phyloP scores from a whole-genome alignment of 2,329 filamentous ascomycete species.

The Knufia petricola region DNA sequence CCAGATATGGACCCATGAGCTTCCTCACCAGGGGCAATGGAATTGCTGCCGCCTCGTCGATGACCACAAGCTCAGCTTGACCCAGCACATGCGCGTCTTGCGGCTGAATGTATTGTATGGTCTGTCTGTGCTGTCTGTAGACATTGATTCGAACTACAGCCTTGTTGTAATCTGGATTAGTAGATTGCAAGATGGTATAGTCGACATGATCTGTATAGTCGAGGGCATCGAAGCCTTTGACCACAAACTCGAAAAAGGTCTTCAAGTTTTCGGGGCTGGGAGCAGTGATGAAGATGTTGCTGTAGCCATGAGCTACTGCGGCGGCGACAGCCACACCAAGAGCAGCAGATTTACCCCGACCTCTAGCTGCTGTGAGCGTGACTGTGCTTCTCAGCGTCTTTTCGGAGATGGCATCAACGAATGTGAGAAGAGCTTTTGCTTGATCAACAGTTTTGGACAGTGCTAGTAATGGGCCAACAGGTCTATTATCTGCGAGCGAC shows the following conservation, averaged over 20 bases:
- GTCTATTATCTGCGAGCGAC: conserved; percentile 71
- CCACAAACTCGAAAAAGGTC: conserved; percentile 94
- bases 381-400: conserved; percentile 93
- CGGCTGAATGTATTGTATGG: conserved; percentile 95
- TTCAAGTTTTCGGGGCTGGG: conserved; percentile 97
- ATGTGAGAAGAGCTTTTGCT: conserved; percentile 91
- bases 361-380: conserved; percentile 82
- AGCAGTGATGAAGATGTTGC: conserved; percentile 98
- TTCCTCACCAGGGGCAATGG: conserved; percentile 86
- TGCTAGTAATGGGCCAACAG: conserved; percentile 72
- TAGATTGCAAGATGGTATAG: conserved; percentile 96
- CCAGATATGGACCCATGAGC: conserved; percentile 89
- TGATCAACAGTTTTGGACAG: conserved; percentile 89
- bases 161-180: conserved; percentile 98
- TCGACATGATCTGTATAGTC: conserved; percentile 92
- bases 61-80: conserved; percentile 89
- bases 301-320: conserved; percentile 90
- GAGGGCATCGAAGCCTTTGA: conserved; percentile 93
- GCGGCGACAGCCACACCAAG: conserved; percentile 90
- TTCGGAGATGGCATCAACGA: conserved; percentile 90
- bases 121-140: conserved; percentile 87
- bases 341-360: conserved; percentile 92
- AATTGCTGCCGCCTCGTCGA: conserved; percentile 95
- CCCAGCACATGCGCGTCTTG: conserved; percentile 92
- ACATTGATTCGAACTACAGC: conserved; percentile 96